Percentiles rank a stretch among this genome's conserved stretches.
Evolutionary conservation across 164 flowering plant species (phyloP).

Genomic region (Tetracentron sinense): DNA sequence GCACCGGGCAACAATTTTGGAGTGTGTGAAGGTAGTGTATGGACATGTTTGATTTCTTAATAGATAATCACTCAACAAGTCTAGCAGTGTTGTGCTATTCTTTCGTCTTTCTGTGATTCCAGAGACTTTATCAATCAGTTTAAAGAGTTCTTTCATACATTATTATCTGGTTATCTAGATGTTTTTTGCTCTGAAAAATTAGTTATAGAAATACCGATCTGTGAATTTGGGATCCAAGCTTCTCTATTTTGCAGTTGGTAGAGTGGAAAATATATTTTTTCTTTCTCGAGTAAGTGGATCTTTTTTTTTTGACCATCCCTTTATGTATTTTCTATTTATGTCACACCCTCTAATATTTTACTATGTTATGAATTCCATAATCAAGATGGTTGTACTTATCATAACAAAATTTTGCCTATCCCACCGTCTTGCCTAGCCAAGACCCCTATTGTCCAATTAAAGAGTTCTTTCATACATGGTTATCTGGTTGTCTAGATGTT

Average conservation of each 20-base stretch:
- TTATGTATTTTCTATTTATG: no score
- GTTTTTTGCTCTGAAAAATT: background rate
- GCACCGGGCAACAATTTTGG: slow-evolving; percentile 92
- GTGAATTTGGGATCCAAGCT: background rate
- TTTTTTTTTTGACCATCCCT: no score
- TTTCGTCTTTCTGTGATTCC: background rate
- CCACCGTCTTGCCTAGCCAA: no score
- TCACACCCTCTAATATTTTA: no score
- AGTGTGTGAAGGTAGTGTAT: slow-evolving; percentile 86
- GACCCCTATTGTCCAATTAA: no score
- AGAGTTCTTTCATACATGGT: background rate
- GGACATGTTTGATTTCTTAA: background rate
- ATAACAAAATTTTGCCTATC: no score
- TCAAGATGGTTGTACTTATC: no score
- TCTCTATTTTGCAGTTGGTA: background rate
- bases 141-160: background rate
- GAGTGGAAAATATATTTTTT: no score
- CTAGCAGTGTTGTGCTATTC: background rate
- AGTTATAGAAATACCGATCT: background rate
- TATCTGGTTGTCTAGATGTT: background rate
- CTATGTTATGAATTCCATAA: no score
- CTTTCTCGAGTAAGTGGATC: no score
- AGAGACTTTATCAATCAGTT: background rate
- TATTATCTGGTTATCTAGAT: background rate
- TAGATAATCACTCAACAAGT: background rate